These are phyloP conservation scores for Raffaelea arxii DNA, from an alignment of 2,329 filamentous ascomycete genomes.

Conservation along the genomic window DNA sequence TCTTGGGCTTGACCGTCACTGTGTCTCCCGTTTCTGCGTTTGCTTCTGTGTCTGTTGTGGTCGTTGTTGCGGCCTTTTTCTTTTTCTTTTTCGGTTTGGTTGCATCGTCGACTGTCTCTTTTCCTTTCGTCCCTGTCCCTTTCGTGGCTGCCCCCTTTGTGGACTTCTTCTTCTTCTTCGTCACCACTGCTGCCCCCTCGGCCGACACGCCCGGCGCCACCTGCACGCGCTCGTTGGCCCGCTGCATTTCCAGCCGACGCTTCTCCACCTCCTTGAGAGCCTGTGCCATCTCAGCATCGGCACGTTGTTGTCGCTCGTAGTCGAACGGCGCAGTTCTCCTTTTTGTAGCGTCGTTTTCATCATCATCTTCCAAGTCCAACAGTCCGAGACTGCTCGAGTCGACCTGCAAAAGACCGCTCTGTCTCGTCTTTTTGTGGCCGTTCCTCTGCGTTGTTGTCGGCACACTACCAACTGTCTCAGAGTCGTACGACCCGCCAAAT, in stretches of 20 bases:
- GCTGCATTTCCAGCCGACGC: constrained; percentile 79
- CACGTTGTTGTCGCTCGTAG: constrained; percentile 57
- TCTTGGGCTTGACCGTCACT: constrained; percentile 18
- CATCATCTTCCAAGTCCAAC: constrained; percentile 55
- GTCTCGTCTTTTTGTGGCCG: constrained; percentile 39
- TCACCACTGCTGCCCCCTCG: constrained; percentile 57
- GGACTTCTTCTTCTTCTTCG: constrained; percentile 57
- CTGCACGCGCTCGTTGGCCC: constrained; percentile 65
- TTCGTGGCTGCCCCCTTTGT: constrained; percentile 21
- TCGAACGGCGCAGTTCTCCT: constrained; percentile 29
- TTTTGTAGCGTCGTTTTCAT: constrained; percentile 15
- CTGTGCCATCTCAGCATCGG: constrained; percentile 80
- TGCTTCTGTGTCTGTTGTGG: constrained; percentile 33
- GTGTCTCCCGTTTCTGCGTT: constrained; percentile 21
- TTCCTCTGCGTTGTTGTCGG: constrained; percentile 43
- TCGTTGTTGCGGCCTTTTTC: constrained; percentile 36
- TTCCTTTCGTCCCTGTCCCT: constrained; percentile 28
- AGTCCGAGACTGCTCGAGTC: constrained; percentile 74
- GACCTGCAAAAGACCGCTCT: constrained; percentile 65
- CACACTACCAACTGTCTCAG: constrained; percentile 15
- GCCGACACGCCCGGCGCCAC: constrained; percentile 57
- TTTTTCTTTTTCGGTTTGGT: constrained; percentile 58
- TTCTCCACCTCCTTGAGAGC: constrained; percentile 85
- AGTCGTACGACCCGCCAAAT: constrained; percentile 36
- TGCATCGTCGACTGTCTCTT: constrained; percentile 59